phyloP scores from a whole-genome alignment of 1,284 basidiomycete species.

The Farysia itapuensis region DNA sequence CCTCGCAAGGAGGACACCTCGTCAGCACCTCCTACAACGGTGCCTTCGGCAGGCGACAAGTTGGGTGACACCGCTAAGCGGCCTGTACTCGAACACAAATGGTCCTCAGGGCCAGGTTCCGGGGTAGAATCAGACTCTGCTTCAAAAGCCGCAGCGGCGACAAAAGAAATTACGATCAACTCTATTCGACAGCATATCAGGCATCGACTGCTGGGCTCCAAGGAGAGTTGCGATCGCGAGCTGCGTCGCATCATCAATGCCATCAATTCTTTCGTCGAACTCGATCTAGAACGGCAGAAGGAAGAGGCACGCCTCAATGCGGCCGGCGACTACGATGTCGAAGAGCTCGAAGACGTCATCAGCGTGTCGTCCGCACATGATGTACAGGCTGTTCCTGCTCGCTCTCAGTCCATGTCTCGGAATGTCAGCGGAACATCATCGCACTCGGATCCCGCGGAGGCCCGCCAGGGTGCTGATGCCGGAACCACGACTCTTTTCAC shows the following conservation, averaged over 20 bases:
- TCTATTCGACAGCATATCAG: conserved; percentile 92
- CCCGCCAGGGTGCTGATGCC: neutral
- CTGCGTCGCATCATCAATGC: conserved; percentile 86
- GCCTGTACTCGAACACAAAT: neutral
- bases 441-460: neutral
- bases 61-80: neutral
- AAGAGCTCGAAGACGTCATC: conserved; percentile 67
- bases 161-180: conserved; percentile 53
- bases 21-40: neutral
- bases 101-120: conserved; percentile 3
- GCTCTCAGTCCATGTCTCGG: neutral
- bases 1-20: neutral
- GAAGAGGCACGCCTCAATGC: conserved; percentile 57
- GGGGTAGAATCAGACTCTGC: conserved; percentile 18
- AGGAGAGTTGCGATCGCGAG: conserved; percentile 93
- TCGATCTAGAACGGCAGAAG: conserved; percentile 74
- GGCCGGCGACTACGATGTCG: conserved; percentile 22
- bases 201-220: conserved; percentile 86
- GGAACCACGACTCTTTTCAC: conserved; percentile 9
- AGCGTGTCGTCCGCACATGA: conserved; percentile 5
- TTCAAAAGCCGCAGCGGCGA: conserved; percentile 11
- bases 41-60: neutral
- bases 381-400: conserved; percentile 11
- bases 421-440: conserved; percentile 1
- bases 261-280: conserved; percentile 91